Evolutionary conservation across 768 basidiomycete species (phyloP).

Genomic region (Phlebiopsis flavidoalba): DNA sequence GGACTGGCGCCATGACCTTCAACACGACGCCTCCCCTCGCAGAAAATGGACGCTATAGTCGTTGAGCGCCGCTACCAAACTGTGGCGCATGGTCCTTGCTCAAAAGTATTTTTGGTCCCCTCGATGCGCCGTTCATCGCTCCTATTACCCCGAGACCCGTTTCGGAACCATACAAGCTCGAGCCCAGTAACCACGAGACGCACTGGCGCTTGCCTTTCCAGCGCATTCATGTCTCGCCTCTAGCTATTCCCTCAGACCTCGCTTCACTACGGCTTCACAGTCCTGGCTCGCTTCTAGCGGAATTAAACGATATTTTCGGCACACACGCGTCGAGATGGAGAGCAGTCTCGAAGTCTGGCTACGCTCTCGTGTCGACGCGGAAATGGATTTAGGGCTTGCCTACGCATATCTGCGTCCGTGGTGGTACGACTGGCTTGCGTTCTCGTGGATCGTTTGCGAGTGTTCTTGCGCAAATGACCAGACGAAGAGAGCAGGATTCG

Average conservation of each 20-base stretch:
- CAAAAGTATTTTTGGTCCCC: background rate
- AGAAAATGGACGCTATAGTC: background rate
- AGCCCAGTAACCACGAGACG: background rate
- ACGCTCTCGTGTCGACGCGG: background rate
- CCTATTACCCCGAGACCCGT: background rate
- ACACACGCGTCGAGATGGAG: background rate
- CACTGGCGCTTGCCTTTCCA: background rate
- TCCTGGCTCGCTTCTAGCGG: background rate
- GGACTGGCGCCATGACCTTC: background rate
- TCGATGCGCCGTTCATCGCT: background rate
- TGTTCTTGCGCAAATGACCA: background rate
- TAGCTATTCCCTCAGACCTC: background rate
- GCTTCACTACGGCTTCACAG: background rate
- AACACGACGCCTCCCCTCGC: background rate
- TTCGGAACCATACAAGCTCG: background rate
- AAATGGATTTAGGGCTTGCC: background rate
- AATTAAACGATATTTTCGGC: background rate
- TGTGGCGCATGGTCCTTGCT: background rate
- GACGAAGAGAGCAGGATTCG: background rate
- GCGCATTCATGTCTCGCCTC: background rate
- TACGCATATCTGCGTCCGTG: background rate
- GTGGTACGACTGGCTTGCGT: background rate
- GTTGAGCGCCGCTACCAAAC: background rate
- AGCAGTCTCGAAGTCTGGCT: background rate
- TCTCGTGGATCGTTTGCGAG: background rate